Conservation (phyloP, 1,139 yeast species). For the Ashbya aceris region DNA sequence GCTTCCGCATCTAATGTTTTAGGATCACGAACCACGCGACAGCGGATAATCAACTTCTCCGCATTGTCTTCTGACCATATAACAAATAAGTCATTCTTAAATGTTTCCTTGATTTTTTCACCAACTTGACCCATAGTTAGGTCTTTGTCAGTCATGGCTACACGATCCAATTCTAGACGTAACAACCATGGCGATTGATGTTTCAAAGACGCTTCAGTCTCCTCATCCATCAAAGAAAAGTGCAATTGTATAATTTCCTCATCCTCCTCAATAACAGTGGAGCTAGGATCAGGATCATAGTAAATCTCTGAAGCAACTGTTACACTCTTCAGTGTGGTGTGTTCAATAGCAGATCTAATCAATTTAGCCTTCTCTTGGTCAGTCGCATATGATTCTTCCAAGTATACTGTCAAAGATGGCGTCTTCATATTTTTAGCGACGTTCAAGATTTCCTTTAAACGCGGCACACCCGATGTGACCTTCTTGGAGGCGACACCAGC, state of each 20-base stretch:
- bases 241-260: slow-evolving; percentile 94
- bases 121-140: slow-evolving; percentile 98
- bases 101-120: slow-evolving; percentile 84
- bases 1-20: slow-evolving; percentile 87
- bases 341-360: slow-evolving; percentile 94
- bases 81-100: slow-evolving; percentile 90
- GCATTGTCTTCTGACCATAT: slow-evolving; percentile 99
- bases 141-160: slow-evolving; percentile 96
- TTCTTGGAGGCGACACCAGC: slow-evolving; percentile 99
- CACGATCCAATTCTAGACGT: slow-evolving; percentile 95
- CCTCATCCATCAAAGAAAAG: slow-evolving; percentile 96
- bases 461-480: slow-evolving; percentile 98
- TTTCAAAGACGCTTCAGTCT: slow-evolving; percentile 84
- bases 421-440: slow-evolving; percentile 98
- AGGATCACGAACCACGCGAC: slow-evolving; percentile 97
- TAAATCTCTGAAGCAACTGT: slow-evolving; percentile 96
- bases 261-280: slow-evolving; percentile 94
- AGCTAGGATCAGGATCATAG: slow-evolving; percentile 96
- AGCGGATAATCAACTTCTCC: slow-evolving; percentile 90
- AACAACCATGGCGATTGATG: slow-evolving; percentile 97
- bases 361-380: slow-evolving; percentile 92
- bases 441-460: slow-evolving; percentile 96
- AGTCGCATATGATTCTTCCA: slow-evolving; percentile 67
- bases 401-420: slow-evolving; percentile 91
- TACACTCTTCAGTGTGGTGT: slow-evolving; percentile 87